Evolutionary conservation across 1,284 basidiomycete species (phyloP).

Genomic region (Boletellus sp.): DNA sequence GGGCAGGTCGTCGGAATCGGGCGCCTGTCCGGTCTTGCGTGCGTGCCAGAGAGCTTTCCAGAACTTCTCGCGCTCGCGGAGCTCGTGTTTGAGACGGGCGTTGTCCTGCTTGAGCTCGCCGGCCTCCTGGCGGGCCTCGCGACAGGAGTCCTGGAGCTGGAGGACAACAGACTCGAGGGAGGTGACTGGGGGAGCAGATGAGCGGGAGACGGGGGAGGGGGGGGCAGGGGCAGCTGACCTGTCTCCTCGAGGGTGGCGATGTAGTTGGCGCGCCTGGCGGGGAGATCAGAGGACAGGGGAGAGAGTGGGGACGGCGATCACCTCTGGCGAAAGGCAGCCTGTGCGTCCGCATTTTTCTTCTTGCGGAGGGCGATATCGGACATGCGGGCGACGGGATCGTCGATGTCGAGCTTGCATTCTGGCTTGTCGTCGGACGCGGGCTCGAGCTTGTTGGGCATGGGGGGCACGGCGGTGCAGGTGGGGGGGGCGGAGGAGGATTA

Average conservation of each 20-base stretch:
- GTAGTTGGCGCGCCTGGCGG: conserved; percentile 69
- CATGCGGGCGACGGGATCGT: conserved; percentile 33
- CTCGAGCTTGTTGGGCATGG: conserved; percentile 46
- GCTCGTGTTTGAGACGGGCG: conserved; percentile 55
- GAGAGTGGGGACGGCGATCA: conserved; percentile 9
- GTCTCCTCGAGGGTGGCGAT: conserved; percentile 85
- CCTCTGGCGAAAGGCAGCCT: conserved; percentile 49
- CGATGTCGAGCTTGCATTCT: conserved; percentile 40
- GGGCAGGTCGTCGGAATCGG: conserved; percentile 56
- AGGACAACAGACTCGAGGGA: conserved; percentile 77
- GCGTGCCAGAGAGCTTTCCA: conserved; percentile 64
- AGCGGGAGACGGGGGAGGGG: conserved; percentile 17
- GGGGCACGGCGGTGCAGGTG: conserved; percentile 25
- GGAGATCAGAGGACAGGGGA: conserved; percentile 34
- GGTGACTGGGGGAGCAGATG: conserved; percentile 45
- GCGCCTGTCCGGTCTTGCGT: conserved; percentile 50
- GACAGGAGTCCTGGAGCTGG: conserved; percentile 75
- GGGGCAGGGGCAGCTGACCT: conserved; percentile 44
- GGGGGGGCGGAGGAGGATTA: conserved; percentile 35
- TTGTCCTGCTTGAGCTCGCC: conserved; percentile 62
- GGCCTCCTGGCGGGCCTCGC: conserved; percentile 58
- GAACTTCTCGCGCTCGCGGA: conserved; percentile 66
- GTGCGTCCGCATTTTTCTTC: conserved; percentile 80
- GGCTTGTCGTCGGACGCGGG: conserved; percentile 33
- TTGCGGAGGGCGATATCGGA: conserved; percentile 69